Evolutionary conservation across 2,329 filamentous ascomycete species (phyloP), one percentile per base, ranked within the genome.

Genomic region (Fusarium bulbicola): DNA sequence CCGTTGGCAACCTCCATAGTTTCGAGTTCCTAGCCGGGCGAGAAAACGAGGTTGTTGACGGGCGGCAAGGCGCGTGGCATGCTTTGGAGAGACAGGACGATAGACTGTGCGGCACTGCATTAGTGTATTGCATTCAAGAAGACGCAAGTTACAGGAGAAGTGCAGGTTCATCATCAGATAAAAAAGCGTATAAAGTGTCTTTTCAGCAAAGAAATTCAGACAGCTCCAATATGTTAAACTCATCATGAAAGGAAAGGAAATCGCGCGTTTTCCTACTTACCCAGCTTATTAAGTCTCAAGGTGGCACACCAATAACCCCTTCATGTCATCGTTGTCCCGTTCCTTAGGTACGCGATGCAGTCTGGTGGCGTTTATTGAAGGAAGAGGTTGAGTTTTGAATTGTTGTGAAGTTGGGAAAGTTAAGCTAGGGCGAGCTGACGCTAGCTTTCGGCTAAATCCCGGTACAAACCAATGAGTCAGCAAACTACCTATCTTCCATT

Each of bases 191-290:
- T 88, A 80, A 86, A 81, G 83, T 82, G 79, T 80, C 80, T 84
- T 86, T 85, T 93, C 91, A 88, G 86, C 90, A 92, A 74, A 83
- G 81, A 81, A 85, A 88, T 83, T 88, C 84, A 90, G 92, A 93
- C 91, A 93, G 92, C 92, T 93, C 92, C 92, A 93, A 93, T 93
- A 92, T 62, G 85, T 80, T 79, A 73, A 78, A 75, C 76, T 84
- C 85, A 87, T 87, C 86, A 87, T 73, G 70, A 80, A 78, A 68
- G 36, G n/a, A 37, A 42, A 53, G 57, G 18, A 16, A 39, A 24
- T 24, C 28, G 54, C 43, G 54, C n/a, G 56, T 42, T 42, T 28
- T 24, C 52, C 53, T 68, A 79, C 80, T 79, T 80, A 77, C 75
- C 54, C 37, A 62, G 39, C 30, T 34, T 20, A 52, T 66, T 20